Conservation (phyloP, 1,284 basidiomycete species). For the Austroboletus novae-zelandiae region DNA sequence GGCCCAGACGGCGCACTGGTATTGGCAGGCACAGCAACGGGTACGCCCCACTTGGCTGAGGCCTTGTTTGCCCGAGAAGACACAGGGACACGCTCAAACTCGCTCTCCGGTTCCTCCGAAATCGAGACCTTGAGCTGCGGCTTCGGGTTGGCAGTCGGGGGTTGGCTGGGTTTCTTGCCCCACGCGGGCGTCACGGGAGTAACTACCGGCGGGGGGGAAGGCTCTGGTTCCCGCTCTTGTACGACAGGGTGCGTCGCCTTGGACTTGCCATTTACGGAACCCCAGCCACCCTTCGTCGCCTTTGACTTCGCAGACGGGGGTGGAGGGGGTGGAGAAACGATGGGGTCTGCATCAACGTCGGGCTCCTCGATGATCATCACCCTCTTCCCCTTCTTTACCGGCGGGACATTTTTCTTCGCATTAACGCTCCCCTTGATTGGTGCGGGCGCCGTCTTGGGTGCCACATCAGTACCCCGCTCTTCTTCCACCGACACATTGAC, state of each 20-base stretch:
- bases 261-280: constrained; percentile 19
- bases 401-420: constrained; percentile 25
- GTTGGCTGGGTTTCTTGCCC: constrained; percentile 15
- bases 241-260: constrained; percentile 7
- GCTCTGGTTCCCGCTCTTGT: constrained; percentile 16
- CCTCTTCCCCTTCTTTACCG: constrained; percentile 29
- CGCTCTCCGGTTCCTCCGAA: constrained; percentile 21
- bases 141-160: constrained; percentile 6
- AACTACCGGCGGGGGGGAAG: constrained; percentile 3
- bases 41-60: constrained; percentile 17
- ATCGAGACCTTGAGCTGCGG: constrained; percentile 19
- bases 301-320: constrained; percentile 11
- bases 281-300: constrained; percentile 16
- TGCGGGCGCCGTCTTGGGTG: constrained; percentile 1
- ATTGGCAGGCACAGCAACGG: constrained; percentile 6
- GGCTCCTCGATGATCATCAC: constrained; percentile 48
- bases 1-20: constrained; percentile 2
- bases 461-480: constrained; percentile 8
- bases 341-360: constrained; percentile 42
- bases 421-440: constrained; percentile 7
- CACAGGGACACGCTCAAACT: neutral
- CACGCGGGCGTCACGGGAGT: constrained; percentile 4
- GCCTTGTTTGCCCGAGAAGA: constrained; percentile 10
- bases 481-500: constrained; percentile 2
- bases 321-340: constrained; percentile 12